Conservation (phyloP, 768 basidiomycete species). For the Astraeus odoratus region DNA sequence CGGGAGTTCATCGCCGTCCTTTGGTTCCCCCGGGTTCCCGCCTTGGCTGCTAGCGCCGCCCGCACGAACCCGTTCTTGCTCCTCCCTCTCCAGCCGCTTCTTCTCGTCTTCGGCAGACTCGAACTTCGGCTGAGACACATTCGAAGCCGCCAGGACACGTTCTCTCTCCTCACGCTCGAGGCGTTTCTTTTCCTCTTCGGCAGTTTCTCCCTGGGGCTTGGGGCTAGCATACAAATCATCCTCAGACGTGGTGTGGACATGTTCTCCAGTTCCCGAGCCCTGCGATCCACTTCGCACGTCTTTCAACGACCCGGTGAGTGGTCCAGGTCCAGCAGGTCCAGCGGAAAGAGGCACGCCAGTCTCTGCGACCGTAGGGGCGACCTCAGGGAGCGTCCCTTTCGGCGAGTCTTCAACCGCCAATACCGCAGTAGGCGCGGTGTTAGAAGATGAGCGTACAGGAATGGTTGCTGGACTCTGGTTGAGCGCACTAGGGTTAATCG, state of each 20-base stretch:
- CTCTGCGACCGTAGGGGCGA: conserved; percentile 65
- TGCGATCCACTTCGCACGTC: conserved; percentile 39
- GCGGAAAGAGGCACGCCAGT: conserved; percentile 68
- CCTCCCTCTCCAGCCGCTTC: conserved; percentile 56
- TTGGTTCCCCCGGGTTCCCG: conserved; percentile 21
- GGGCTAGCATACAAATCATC: conserved; percentile 26
- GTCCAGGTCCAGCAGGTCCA: conserved; percentile 52
- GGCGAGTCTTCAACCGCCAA: conserved; percentile 7
- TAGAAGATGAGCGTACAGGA: conserved; percentile 25
- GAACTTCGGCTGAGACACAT: conserved; percentile 13
- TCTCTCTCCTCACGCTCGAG: conserved; percentile 48
- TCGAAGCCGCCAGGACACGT: conserved; percentile 31
- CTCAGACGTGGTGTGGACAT: conserved; percentile 17
- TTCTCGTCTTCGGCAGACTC: conserved; percentile 63
- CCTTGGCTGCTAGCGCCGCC: conserved; percentile 7
- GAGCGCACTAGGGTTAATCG: conserved; percentile 18
- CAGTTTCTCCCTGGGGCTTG: conserved; percentile 37
- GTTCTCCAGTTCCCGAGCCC: conserved; percentile 28
- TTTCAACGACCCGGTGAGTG: conserved; percentile 55
- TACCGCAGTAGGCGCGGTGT: conserved; percentile 8
- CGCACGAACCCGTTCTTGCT: conserved; percentile 47
- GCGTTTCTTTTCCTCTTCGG: conserved; percentile 63
- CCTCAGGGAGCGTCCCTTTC: conserved; percentile 22
- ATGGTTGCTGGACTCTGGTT: conserved; percentile 20
- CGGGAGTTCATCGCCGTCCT: conserved; percentile 32